Evolutionary conservation across 257 asterid species (phyloP).

Genomic region (Eucommia ulmoides): DNA sequence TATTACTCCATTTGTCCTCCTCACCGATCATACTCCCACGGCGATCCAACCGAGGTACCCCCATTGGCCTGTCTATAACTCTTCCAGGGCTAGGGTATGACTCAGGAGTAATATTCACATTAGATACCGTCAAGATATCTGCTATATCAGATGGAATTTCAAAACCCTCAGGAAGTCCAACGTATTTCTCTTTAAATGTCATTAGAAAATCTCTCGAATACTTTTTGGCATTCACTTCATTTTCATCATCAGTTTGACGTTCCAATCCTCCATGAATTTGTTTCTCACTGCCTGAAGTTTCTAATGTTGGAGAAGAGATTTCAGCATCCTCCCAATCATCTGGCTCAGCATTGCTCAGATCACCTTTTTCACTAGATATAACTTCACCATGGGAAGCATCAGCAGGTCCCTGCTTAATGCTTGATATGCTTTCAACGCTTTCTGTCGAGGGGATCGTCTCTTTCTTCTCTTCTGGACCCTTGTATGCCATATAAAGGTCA

Average conservation of each 20-base stretch:
- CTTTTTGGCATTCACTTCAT: constrained; percentile 36
- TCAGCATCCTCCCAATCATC: constrained; percentile 18
- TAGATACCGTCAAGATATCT: constrained; percentile 28
- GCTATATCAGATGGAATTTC: constrained; percentile 31
- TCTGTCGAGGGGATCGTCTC: constrained; percentile 30
- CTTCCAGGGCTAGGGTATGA: constrained; percentile 42
- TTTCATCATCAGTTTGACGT: constrained; percentile 23
- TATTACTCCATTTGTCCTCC: constrained; percentile 67
- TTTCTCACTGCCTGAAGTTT: constrained; percentile 3
- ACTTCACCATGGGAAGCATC: constrained; percentile 7
- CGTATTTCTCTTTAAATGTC: constrained; percentile 51
- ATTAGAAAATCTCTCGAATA: constrained; percentile 85
- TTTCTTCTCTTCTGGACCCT: constrained; percentile 83
- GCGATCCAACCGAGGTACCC: constrained; percentile 44
- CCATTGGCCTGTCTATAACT: constrained; percentile 35
- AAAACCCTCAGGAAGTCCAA: constrained; percentile 58
- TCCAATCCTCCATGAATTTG: constrained; percentile 11
- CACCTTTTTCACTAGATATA: constrained; percentile 8
- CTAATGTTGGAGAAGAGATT: constrained; percentile 11
- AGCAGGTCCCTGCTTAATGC: constrained; percentile 4
- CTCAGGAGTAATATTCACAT: constrained; percentile 23
- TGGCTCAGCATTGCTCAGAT: constrained; percentile 14
- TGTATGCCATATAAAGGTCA: constrained; percentile 82
- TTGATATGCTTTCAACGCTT: constrained; percentile 6
- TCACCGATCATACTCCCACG: constrained; percentile 49